Evolutionary conservation across 805 yeast species (phyloP).

Genomic region (Candida chauliodis): DNA sequence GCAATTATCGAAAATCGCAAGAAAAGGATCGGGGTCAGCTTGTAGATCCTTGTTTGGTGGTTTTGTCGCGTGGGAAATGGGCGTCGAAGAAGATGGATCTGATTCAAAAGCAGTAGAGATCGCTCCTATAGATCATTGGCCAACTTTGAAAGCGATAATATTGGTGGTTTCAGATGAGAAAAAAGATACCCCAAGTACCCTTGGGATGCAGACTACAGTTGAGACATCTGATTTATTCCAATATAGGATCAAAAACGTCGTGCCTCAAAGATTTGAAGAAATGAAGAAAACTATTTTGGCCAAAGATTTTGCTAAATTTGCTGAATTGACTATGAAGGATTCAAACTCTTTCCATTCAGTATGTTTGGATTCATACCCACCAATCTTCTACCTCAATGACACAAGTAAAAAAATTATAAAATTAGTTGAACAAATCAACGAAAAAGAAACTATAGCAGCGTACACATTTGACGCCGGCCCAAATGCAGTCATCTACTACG

Average conservation of each 20-base stretch:
- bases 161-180: constrained; percentile 90
- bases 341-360: constrained; percentile 97
- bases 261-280: constrained; percentile 77
- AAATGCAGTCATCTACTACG: constrained; percentile 92
- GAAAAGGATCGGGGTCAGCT: constrained; percentile 98
- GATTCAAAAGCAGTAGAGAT: constrained; percentile 94
- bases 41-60: constrained; percentile 98
- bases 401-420: constrained; percentile 81
- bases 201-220: constrained; percentile 96
- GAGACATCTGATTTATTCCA: constrained; percentile 81
- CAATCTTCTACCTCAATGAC: constrained; percentile 91
- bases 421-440: constrained; percentile 74
- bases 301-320: constrained; percentile 79
- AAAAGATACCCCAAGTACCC: constrained; percentile 91
- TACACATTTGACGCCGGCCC: constrained; percentile 99
- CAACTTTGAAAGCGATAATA: constrained; percentile 86
- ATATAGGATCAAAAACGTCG: constrained; percentile 74
- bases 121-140: constrained; percentile 86
- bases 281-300: constrained; percentile 75
- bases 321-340: constrained; percentile 90
- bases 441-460: constrained; percentile 68
- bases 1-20: constrained; percentile 87
- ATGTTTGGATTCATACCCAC: constrained; percentile 94
- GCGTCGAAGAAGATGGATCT: constrained; percentile 65
- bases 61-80: constrained; percentile 99